phyloP scores from a whole-genome alignment of 306 rosid genomes.

The Vigna reflexopilosa region DNA sequence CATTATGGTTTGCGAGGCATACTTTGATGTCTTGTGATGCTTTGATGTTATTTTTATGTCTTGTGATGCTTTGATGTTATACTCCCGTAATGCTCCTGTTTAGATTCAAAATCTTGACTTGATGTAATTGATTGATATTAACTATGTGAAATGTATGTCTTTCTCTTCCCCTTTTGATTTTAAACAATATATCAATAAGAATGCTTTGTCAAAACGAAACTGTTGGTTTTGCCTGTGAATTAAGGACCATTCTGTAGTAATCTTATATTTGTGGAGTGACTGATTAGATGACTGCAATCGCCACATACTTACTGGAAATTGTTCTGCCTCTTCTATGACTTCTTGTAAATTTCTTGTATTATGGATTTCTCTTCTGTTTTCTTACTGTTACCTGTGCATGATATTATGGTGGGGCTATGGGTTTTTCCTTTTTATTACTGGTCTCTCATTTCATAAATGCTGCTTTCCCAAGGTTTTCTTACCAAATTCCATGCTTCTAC shows the following conservation, averaged over 20 bases:
- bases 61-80: no score
- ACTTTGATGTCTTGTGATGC: background rate
- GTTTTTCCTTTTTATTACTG: no score
- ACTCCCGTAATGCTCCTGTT: no score
- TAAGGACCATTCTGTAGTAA: background rate
- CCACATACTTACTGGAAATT: background rate
- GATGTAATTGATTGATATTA: slow-evolving; percentile 2
- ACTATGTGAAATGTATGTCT: background rate
- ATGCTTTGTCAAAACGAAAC: background rate
- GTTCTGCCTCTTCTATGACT: background rate
- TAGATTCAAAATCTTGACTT: background rate
- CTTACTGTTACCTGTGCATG: background rate
- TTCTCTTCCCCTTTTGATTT: background rate
- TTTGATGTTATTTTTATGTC: no score
- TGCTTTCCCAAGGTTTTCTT: background rate
- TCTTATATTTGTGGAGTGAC: background rate
- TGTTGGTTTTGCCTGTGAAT: background rate
- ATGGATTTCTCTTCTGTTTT: background rate
- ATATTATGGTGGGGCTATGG: no score
- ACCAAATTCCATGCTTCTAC: background rate
- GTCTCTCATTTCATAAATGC: background rate
- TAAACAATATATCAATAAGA: background rate
- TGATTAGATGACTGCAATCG: background rate
- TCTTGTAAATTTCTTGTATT: no score
- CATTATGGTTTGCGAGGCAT: slow-evolving; percentile 3